phyloP scores from a whole-genome alignment of 345 rosid species.

The Toxicodendron radicans region DNA sequence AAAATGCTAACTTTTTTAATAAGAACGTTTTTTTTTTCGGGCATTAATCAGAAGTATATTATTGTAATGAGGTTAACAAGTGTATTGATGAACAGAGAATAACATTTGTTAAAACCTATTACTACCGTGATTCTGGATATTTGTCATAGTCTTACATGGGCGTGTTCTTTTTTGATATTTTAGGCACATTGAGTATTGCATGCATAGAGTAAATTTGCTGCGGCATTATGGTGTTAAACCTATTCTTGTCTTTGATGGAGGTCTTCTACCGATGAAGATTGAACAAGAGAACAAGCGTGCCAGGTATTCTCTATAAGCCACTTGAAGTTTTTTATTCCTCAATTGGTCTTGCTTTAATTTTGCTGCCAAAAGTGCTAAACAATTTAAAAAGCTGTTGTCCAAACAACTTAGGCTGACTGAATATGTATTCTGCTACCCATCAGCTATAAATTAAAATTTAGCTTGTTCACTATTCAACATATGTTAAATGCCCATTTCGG shows the following conservation, averaged over 20 bases:
- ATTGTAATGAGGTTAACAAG: neutral
- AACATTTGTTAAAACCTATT: neutral
- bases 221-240: conserved; percentile 87
- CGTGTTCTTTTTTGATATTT: conserved; percentile 19
- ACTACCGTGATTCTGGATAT: conserved; percentile 15
- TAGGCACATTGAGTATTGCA: conserved; percentile 93
- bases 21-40: neutral
- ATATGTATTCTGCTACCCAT: neutral
- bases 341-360: neutral
- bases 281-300: conserved; percentile 98
- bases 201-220: conserved; percentile 88
- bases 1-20: neutral
- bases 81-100: neutral
- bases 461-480: too few relatives aligned
- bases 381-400: neutral
- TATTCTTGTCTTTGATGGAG: conserved; percentile 90
- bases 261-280: conserved; percentile 85
- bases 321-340: neutral
- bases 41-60: neutral
- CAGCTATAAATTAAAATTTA: neutral
- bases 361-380: neutral
- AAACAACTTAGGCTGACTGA: neutral
- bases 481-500: too few relatives aligned
- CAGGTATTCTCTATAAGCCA: conserved; percentile 45
- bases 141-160: conserved; percentile 7